phyloP scores from a whole-genome alignment of 257 asterid species.

The Phtheirospermum japonicum region DNA sequence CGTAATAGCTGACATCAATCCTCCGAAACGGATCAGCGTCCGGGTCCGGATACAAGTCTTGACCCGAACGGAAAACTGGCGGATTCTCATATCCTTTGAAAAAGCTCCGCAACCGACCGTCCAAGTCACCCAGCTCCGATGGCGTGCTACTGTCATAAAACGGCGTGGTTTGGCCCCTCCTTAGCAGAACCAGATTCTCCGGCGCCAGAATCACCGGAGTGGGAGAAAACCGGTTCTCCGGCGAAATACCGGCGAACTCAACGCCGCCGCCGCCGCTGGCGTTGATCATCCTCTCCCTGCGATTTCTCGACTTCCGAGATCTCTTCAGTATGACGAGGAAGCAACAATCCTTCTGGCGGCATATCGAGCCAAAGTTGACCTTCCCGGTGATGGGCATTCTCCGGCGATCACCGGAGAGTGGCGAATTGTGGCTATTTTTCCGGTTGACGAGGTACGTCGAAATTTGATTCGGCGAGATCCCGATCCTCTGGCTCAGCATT shows the following conservation, averaged over 20 bases:
- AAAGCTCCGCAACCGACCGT: constrained; percentile 35
- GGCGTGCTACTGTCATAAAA: constrained; percentile 42
- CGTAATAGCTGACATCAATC: too few species aligned
- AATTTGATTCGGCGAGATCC: constrained; percentile 87
- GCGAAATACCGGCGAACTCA: constrained; percentile 33
- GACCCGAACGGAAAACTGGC: constrained; percentile 1
- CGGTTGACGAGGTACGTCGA: constrained; percentile 65
- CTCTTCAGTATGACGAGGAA: constrained; percentile 75
- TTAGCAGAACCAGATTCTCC: constrained; percentile 50
- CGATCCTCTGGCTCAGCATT: constrained; percentile 74
- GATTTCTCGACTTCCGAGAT: constrained; percentile 59
- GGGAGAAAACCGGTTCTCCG: constrained; percentile 34
- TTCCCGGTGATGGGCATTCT: constrained; percentile 69
- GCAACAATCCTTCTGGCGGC: constrained; percentile 51
- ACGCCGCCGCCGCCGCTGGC: not conserved
- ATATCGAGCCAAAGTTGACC: constrained; percentile 54
- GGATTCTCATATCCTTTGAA: constrained; percentile 19
- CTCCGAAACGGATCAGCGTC: constrained; percentile 9
- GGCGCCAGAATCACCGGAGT: constrained; percentile 38
- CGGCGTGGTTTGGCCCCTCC: constrained; percentile 44
- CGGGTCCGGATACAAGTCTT: constrained; percentile 21
- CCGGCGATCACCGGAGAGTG: constrained; percentile 49
- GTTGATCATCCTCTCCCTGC: constrained; percentile 41
- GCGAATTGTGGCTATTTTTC: constrained; percentile 30
- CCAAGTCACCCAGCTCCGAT: constrained; percentile 37